Evolutionary conservation across 176 grass and related monocot genomes (phyloP).

Genomic region (Carex cristatella): DNA sequence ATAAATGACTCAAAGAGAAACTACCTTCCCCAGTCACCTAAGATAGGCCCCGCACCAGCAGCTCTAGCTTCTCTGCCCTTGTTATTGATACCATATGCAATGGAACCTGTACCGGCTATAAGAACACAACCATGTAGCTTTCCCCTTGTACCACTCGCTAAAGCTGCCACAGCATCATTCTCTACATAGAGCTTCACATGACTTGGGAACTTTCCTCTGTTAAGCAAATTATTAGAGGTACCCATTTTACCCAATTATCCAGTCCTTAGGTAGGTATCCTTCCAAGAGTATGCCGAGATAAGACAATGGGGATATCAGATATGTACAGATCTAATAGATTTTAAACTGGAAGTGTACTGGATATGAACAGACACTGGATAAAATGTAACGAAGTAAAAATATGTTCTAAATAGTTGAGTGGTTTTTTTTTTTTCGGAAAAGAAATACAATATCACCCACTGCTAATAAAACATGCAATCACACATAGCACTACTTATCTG

Average conservation of each 20-base stretch:
- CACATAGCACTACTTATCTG: neutral
- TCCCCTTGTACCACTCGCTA: slow-evolving; percentile 96
- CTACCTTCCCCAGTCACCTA: slow-evolving; percentile 96
- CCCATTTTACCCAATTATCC: neutral
- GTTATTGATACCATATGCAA: slow-evolving; percentile 92
- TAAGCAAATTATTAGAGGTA: slow-evolving; percentile 14
- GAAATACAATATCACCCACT: neutral
- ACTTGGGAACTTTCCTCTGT: slow-evolving; percentile 65
- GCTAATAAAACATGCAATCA: neutral
- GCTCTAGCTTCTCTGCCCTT: slow-evolving; percentile 89
- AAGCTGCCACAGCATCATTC: slow-evolving; percentile 89
- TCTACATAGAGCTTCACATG: slow-evolving; percentile 78
- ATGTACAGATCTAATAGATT: neutral
- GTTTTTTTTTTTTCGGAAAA: neutral
- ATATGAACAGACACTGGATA: neutral
- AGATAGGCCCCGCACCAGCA: slow-evolving; percentile 88
- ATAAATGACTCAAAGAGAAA: neutral
- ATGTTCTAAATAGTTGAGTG: neutral
- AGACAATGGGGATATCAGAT: neutral
- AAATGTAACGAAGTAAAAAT: neutral
- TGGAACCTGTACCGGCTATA: slow-evolving; percentile 90
- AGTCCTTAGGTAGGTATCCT: neutral
- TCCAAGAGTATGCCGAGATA: neutral
- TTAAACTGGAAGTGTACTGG: neutral
- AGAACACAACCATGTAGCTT: slow-evolving; percentile 87